Percentiles rank a stretch among this genome's conserved stretches.
phyloP scores from a whole-genome alignment of 179 eudicot species.

The Beta lomatogona region DNA sequence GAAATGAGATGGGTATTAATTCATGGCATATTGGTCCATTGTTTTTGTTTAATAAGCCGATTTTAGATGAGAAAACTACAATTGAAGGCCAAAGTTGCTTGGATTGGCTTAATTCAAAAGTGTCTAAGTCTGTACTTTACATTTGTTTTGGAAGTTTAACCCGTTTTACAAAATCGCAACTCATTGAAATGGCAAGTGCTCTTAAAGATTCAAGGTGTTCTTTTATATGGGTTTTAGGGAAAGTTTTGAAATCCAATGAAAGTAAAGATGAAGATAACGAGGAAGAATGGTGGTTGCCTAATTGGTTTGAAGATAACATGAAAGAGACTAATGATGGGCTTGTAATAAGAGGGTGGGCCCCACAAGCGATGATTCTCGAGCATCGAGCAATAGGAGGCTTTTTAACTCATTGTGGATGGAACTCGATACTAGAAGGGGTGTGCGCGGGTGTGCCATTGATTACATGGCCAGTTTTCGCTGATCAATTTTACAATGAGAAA shows the following conservation, averaged over 20 bases:
- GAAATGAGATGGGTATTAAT: conserved; percentile 31
- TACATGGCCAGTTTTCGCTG: conserved; percentile 51
- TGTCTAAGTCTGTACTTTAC: conserved; percentile 39
- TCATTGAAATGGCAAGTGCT: conserved; percentile 47
- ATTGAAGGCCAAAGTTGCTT: conserved; percentile 27
- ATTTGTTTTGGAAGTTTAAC: conserved; percentile 56
- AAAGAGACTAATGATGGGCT: conserved; percentile 14
- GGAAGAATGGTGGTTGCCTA: conserved; percentile 41
- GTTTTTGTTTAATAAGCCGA: conserved; percentile 27
- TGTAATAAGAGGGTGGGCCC: conserved; percentile 44
- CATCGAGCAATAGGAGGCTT: conserved; percentile 44
- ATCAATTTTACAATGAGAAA: conserved; percentile 52
- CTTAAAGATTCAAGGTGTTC: conserved; percentile 28
- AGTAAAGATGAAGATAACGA: not conserved
- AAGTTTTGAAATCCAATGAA: conserved; percentile 21
- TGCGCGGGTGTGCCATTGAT: conserved; percentile 40
- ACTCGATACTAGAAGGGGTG: conserved; percentile 44
- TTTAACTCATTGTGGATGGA: conserved; percentile 51
- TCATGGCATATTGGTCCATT: conserved; percentile 52
- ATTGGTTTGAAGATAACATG: conserved; percentile 32
- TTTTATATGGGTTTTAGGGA: conserved; percentile 46
- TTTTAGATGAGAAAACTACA: conserved; percentile 20
- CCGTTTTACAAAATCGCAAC: conserved; percentile 38
- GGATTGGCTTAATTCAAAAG: conserved; percentile 47
- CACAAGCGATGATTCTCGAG: conserved; percentile 40